A percentile compares a stretch with the other conserved stretches of the same genome.
phyloP scores from a whole-genome alignment of 441 rosid species.

The Kokia cookei region DNA sequence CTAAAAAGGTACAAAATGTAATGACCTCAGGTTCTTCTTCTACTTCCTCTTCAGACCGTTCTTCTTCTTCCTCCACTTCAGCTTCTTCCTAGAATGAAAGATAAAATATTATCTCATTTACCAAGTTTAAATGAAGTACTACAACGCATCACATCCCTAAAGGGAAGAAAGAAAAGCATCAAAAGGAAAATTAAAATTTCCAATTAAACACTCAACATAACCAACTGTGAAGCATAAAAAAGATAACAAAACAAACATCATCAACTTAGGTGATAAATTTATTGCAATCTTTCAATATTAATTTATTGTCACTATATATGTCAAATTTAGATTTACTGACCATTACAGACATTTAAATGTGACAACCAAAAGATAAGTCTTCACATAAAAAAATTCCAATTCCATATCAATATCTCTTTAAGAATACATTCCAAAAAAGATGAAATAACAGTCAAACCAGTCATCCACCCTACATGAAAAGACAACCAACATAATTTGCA shows the following conservation, averaged over 20 bases:
- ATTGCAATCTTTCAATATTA: not conserved
- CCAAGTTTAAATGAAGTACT: not conserved
- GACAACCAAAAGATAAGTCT: not conserved
- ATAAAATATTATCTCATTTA: not conserved
- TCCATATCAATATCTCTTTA: not conserved
- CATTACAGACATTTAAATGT: not conserved
- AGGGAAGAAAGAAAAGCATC: not conserved
- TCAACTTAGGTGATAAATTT: not conserved
- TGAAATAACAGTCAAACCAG: not conserved
- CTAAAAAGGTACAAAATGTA: not conserved
- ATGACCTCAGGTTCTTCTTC: slow-evolving; percentile 61
- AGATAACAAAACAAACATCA: not conserved
- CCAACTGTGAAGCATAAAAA: not conserved
- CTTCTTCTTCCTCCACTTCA: slow-evolving; percentile 26
- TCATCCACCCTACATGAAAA: not conserved
- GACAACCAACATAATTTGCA: not conserved
- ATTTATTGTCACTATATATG: not conserved
- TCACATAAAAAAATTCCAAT: not conserved
- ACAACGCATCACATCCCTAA: not conserved
- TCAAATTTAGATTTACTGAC: not conserved
- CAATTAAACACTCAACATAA: not conserved
- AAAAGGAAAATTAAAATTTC: not conserved
- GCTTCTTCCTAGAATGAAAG: slow-evolving; percentile 52
- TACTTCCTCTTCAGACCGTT: slow-evolving; percentile 55
- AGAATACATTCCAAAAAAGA: not conserved